Evolutionary conservation across 208 protist genomes (phyloP).

Genomic region (Acanthamoeba royreba): DNA sequence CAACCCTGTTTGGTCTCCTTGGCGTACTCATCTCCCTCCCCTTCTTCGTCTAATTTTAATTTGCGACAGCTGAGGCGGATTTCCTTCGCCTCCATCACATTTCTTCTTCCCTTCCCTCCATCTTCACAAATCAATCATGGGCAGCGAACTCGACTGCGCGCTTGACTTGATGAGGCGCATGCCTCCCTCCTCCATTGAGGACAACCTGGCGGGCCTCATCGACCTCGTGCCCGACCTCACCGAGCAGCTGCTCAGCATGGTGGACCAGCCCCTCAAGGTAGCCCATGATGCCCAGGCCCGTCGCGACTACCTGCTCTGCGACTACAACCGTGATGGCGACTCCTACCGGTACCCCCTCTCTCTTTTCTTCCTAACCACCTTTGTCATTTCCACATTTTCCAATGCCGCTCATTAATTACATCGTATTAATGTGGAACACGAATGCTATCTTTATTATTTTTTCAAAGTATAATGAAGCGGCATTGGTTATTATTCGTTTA

Average conservation of each 20-base stretch:
- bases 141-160: conserved; percentile 73
- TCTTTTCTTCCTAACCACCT: not conserved
- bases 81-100: too few relatives aligned
- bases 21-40: too few relatives aligned
- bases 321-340: conserved; percentile 91
- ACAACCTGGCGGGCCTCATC: conserved; percentile 78
- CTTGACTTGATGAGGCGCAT: conserved; percentile 86
- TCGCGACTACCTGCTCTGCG: conserved; percentile 84
- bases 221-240: conserved; percentile 83
- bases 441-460: too few relatives aligned
- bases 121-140: too few relatives aligned
- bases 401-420: too few relatives aligned
- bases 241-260: conserved; percentile 84
- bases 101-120: too few relatives aligned
- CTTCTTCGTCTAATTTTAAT: too few relatives aligned
- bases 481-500: too few relatives aligned
- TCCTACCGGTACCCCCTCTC: conserved; percentile 80
- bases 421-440: too few relatives aligned
- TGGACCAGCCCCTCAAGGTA: conserved; percentile 87
- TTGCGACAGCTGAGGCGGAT: too few relatives aligned
- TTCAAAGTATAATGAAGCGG: too few relatives aligned
- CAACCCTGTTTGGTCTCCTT: too few relatives aligned
- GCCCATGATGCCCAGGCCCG: conserved; percentile 65
- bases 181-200: conserved; percentile 81
- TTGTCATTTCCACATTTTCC: not conserved